Percentiles rank a stretch among this genome's conserved stretches.
phyloP scores from a whole-genome alignment of 73 alveolate species.

The Halteria grandinella region DNA sequence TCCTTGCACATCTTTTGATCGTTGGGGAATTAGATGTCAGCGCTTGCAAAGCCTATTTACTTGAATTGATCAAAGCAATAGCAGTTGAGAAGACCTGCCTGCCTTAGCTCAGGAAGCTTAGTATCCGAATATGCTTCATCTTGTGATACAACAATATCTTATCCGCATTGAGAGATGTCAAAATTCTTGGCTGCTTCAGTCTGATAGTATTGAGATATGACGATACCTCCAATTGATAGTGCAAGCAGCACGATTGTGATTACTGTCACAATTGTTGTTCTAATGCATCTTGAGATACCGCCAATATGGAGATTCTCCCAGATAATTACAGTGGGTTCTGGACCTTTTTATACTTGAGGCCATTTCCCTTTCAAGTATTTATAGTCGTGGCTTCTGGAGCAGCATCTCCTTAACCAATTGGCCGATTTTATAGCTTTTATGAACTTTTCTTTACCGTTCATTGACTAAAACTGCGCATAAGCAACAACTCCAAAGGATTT shows the following conservation, averaged over 20 bases:
- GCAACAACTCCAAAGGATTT: conserved; percentile 37
- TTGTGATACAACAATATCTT: conserved; percentile 1
- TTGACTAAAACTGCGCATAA: conserved; percentile 33
- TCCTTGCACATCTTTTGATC: conserved; percentile 36
- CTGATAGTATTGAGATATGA: conserved; percentile 36
- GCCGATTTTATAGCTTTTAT: not conserved
- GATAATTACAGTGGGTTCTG: conserved; percentile 54
- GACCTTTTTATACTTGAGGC: conserved; percentile 45
- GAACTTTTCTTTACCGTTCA: conserved; percentile 32
- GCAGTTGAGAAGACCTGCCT: conserved; percentile 55
- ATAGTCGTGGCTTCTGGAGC: conserved; percentile 7
- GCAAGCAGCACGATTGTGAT: conserved; percentile 32
- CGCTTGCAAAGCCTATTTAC: too few species aligned
- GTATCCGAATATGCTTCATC: conserved; percentile 33
- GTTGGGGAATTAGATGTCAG: conserved; percentile 41
- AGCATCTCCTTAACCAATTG: conserved; percentile 26
- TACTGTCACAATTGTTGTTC: conserved; percentile 24
- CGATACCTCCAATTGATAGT: conserved; percentile 26
- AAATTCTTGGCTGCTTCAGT: conserved; percentile 5
- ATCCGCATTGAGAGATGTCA: conserved; percentile 32
- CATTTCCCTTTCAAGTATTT: conserved; percentile 26
- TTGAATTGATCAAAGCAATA: conserved; percentile 53
- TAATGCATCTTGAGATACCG: conserved; percentile 7
- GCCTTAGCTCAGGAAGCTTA: not conserved
- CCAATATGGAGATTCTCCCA: conserved; percentile 65